phyloP scores from a whole-genome alignment of 495 filamentous ascomycete species.

The Apodospora peruviana region DNA sequence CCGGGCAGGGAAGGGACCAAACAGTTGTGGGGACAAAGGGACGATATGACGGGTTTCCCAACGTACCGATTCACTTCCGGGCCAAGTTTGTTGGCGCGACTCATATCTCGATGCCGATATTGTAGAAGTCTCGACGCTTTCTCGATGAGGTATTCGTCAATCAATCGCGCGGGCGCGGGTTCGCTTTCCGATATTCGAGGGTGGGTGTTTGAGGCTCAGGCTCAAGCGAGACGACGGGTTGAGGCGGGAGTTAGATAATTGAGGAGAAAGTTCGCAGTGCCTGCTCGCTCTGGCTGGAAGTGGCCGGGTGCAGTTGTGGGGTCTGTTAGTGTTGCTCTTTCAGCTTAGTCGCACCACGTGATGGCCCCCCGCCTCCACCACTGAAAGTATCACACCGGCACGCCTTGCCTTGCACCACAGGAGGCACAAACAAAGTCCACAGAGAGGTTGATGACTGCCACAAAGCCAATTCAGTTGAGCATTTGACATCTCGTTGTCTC shows the following conservation, averaged over 20 bases:
- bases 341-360: slow-evolving; percentile 23
- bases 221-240: slow-evolving; percentile 22
- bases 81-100: slow-evolving; percentile 80
- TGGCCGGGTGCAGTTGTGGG: slow-evolving; percentile 11
- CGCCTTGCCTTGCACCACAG: too few relatives aligned
- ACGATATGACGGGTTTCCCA: slow-evolving; percentile 1
- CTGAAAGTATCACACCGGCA: too few relatives aligned
- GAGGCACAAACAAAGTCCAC: too few relatives aligned
- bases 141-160: slow-evolving; percentile 13
- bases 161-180: slow-evolving; percentile 2
- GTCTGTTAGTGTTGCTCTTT: slow-evolving; percentile 6
- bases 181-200: slow-evolving; percentile 10
- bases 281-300: slow-evolving; percentile 7
- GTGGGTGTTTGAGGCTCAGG: slow-evolving; percentile 11
- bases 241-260: slow-evolving; percentile 19
- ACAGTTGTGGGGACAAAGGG: background rate
- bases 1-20: slow-evolving; percentile 1
- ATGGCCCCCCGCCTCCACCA: slow-evolving; percentile 9
- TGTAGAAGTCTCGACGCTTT: slow-evolving; percentile 19
- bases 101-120: slow-evolving; percentile 58
- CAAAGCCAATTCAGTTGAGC: too few relatives aligned
- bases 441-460: too few relatives aligned
- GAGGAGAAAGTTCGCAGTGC: slow-evolving; percentile 33
- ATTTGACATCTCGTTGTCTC: too few relatives aligned
- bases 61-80: slow-evolving; percentile 92